Evolutionary conservation across 2,329 filamentous ascomycete species (phyloP), one percentile per base, ranked within the genome.

Genomic region (Lasiodiplodia theobromae): DNA sequence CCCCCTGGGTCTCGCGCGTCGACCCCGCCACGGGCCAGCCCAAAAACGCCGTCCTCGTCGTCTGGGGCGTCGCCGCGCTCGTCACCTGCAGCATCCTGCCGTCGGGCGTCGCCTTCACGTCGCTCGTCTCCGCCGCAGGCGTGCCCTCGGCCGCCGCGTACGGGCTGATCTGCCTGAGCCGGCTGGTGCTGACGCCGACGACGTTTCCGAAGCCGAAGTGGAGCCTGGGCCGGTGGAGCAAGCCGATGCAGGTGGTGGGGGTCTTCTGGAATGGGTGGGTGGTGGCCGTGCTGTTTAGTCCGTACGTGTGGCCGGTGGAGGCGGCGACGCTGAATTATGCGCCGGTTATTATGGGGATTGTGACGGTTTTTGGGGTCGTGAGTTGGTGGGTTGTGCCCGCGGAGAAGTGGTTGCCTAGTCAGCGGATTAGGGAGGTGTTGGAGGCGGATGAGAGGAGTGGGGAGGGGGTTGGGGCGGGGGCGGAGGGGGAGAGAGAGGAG

Each of bases 41-140:
- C 0, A 83, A 84, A 16, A 88, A 89, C 72, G 87, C 87, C 5
- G 84, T 89, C 53, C 82, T 87, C 21, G 85, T 88, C 11, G 86
- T 89, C 71, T 87, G 86, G 81, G 81, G 71, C 2, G 84, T 88
- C 11, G 82, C 85, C 1, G 79, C 86, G 2, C 71, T 88, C 23
- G 78, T 89, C 44, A 86, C 86, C 18, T 89, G 87, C 80, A 88
- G 86, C 0, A 86, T 89, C 62, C 78, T 89, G 1, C 84, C 87
- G 0, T 88, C 86, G 4, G 77, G 77, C 38, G 78, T 80, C 1
- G 79, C 79, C 0, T 81, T 81, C 72, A 74, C 74, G 0, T 80
- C 78, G 8, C 74, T 81, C 2, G 78, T 81, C 57, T 77, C 74
- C 40, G 79, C 79, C 14, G 79, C 79, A 23, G 79, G 78, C 67